Evolutionary conservation across 83 land plant species (phyloP).

Genomic region (Isoetes engelmannii): DNA sequence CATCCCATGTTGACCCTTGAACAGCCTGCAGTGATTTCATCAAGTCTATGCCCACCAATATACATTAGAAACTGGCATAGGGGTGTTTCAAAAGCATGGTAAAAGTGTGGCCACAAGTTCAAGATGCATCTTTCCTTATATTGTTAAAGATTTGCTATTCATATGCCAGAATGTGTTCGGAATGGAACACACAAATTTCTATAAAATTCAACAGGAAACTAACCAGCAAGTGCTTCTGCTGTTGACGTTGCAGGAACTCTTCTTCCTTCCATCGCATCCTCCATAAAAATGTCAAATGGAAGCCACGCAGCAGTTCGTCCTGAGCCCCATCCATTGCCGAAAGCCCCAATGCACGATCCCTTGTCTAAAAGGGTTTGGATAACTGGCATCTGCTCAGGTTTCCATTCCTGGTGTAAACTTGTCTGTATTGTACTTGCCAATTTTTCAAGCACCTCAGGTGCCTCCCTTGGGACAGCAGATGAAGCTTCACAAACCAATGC

Average conservation of each 20-base stretch:
- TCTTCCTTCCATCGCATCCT: conserved; percentile 67
- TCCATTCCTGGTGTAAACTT: conserved; percentile 24
- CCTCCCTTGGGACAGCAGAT: conserved; percentile 27
- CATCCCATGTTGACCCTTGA: conserved; percentile 76
- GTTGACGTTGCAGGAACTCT: conserved; percentile 52
- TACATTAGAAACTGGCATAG: background rate
- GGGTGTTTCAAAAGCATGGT: background rate
- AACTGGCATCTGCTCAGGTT: conserved; percentile 21
- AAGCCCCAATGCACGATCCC: conserved; percentile 26
- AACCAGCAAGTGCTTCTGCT: conserved; percentile 57
- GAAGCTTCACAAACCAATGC: conserved; percentile 17
- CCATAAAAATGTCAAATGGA: conserved; percentile 72
- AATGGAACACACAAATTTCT: background rate
- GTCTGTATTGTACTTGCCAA: conserved; percentile 22
- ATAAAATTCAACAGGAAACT: conserved; percentile 1
- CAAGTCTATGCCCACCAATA: conserved; percentile 41
- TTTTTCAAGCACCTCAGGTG: conserved; percentile 16
- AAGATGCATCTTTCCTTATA: background rate
- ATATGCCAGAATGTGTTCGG: background rate
- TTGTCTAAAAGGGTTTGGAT: conserved; percentile 37
- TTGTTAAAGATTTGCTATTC: background rate
- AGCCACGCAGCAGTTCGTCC: conserved; percentile 61
- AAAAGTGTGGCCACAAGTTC: background rate
- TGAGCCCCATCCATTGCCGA: conserved; percentile 35
- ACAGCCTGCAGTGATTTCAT: conserved; percentile 52